phyloP scores from a whole-genome alignment of 441 rosid genomes.

The Erysimum cheiri region DNA sequence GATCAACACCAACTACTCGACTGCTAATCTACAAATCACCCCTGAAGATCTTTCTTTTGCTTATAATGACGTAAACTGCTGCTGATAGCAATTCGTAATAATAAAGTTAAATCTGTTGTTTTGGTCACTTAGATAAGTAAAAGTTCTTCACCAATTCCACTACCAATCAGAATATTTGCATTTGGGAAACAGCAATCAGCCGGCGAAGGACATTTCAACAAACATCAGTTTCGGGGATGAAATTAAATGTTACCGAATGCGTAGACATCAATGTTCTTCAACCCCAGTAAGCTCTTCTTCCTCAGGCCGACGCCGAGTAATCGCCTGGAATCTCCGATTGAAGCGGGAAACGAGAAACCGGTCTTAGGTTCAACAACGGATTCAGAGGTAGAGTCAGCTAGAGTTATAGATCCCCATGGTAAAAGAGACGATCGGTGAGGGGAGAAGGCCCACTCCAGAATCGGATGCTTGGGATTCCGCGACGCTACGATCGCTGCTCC shows the following conservation, averaged over 20 bases:
- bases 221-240: background rate
- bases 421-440: constrained; percentile 45
- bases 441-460: constrained; percentile 50
- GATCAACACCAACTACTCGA: background rate
- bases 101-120: background rate
- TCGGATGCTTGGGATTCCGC: constrained; percentile 47
- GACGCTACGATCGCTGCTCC: constrained; percentile 51
- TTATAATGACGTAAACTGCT: background rate
- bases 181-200: background rate
- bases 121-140: background rate
- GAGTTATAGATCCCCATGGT: constrained; percentile 71
- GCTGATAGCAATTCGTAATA: background rate
- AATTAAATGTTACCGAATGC: constrained; percentile 66
- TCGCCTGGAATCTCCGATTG: constrained; percentile 55
- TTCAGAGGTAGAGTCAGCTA: constrained; percentile 59
- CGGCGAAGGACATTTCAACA: background rate
- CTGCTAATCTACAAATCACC: too few species aligned
- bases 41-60: too few species aligned
- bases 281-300: constrained; percentile 73
- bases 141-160: background rate
- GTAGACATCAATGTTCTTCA: constrained; percentile 89
- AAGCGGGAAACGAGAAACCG: constrained; percentile 74
- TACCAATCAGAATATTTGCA: background rate
- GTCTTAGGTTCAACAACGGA: constrained; percentile 67
- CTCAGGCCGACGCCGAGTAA: constrained; percentile 87